Percentiles rank a stretch among this genome's conserved stretches.
These are phyloP conservation scores for Phialophora verrucosa DNA, from an alignment of 2,329 filamentous ascomycete genomes.

Conservation along the genomic window DNA sequence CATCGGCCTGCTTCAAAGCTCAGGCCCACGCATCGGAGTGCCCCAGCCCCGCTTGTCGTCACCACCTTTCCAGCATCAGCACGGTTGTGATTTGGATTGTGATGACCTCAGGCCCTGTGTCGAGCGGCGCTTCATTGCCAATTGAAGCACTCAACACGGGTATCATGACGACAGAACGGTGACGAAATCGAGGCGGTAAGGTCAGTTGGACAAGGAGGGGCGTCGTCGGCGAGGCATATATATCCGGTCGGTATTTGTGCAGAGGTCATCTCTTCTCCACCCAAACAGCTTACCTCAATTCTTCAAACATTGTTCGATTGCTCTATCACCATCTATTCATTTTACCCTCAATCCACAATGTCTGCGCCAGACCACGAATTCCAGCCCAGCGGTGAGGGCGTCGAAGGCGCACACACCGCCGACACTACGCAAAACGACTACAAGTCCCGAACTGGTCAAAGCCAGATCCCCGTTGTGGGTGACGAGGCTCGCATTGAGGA, in stretches of 20 bases:
- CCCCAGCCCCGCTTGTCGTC: conserved; percentile 5
- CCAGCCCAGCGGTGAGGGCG: conserved; percentile 25
- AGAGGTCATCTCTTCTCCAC: not conserved
- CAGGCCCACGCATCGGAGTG: not conserved
- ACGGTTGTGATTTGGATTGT: not conserved
- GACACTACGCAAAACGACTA: conserved; percentile 53
- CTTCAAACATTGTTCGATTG: not conserved
- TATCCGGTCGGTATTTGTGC: not conserved
- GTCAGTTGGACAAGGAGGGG: not conserved
- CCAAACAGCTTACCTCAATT: not conserved
- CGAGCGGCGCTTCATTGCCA: not conserved
- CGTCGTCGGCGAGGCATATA: not conserved
- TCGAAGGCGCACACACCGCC: conserved; percentile 23
- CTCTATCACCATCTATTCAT: not conserved
- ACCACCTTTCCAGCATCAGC: not conserved
- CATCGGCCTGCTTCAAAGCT: not conserved
- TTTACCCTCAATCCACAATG: conserved; percentile 22
- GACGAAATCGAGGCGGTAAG: not conserved
- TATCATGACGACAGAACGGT: conserved; percentile 20
- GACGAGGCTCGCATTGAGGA: conserved; percentile 56
- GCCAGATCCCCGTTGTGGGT: conserved; percentile 53
- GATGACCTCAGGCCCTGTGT: conserved; percentile 22
- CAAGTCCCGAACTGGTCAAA: conserved; percentile 54
- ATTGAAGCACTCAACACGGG: not conserved
- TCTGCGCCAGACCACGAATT: conserved; percentile 31